Evolutionary conservation across 148 eudicot genomes (phyloP).

Genomic region (Agrostemma githago): DNA sequence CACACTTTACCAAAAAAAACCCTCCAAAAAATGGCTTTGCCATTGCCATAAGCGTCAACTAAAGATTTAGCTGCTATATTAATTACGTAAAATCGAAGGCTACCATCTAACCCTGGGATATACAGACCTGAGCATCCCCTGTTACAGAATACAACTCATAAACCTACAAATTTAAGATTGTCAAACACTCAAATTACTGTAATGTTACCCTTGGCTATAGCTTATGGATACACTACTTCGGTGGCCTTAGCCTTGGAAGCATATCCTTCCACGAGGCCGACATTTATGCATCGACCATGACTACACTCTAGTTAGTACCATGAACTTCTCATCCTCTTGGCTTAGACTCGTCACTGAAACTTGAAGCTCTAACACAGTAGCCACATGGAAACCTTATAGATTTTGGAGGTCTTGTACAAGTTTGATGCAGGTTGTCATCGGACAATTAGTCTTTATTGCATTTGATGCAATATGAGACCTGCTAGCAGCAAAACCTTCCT

Average conservation of each 20-base stretch:
- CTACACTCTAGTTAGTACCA: neutral
- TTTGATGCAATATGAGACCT: constrained; percentile 74
- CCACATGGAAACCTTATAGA: constrained; percentile 1
- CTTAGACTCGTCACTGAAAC: neutral
- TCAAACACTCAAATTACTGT: neutral
- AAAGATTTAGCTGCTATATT: neutral
- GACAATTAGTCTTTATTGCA: constrained; percentile 86
- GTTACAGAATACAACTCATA: neutral
- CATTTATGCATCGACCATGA: neutral
- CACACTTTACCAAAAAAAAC: no score
- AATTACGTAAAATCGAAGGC: neutral
- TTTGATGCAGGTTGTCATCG: constrained; percentile 61
- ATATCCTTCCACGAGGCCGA: neutral
- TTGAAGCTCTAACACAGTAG: neutral
- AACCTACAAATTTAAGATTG: neutral
- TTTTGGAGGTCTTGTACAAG: constrained; percentile 49
- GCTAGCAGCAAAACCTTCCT: constrained; percentile 78
- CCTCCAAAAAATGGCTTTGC: no score
- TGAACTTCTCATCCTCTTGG: neutral
- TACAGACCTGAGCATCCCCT: neutral
- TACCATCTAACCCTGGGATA: neutral
- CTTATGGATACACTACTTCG: neutral
- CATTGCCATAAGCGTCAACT: no score
- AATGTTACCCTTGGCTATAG: neutral
- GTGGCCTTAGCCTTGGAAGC: neutral